Evolutionary conservation across 2,329 filamentous ascomycete genomes (phyloP), one percentile per base, ranked within the genome.

Genomic region (Xylariales sp.): DNA sequence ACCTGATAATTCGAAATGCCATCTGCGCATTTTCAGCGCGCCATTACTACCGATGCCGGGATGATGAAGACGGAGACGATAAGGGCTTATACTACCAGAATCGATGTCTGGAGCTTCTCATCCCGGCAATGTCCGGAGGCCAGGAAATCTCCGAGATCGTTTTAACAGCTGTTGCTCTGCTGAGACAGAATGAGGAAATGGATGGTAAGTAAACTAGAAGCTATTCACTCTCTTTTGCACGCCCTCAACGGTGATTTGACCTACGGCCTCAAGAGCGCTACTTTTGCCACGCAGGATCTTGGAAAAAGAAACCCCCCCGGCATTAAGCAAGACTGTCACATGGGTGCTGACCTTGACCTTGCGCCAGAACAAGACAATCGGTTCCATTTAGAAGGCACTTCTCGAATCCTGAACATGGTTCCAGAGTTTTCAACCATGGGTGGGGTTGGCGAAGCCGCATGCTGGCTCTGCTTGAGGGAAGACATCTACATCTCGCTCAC

Each of bases 141-240:
- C 31, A 33, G 18, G 19, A 33, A n/a, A 33, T 33, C 11, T 21
- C 31, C 2, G 18, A 33, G 18, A 33, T 18, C n/a, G 24, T 33
- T 15, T 11, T 33, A 20, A 33, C 31, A 6, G 31, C 31, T 24
- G 31, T 33, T 23, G 31, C 31, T 24, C 18, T 33, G 15, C 17
- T 33, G 11, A 33, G 31, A 33, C 31, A 33, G n/a, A 33, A 33
- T 33, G 31, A 33, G 31, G 31, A 33, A 33, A 33, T 33, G 31
- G 31, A 33, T 14, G 31, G 31, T 33, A 6, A 33, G 31, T 33
- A 12, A 21, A 23, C 2, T 20, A 8, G 4, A 14, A 2, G 11
- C 12, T 33, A 14, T 33, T 33, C n/a, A 4, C 29, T 31, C 6
- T 17, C 13, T 6, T 15, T 3, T 16, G 16, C n/a, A 8, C 29